These are phyloP conservation scores for Salix suchowensis DNA, from an alignment of 345 rosid species.

Conservation along the genomic window DNA sequence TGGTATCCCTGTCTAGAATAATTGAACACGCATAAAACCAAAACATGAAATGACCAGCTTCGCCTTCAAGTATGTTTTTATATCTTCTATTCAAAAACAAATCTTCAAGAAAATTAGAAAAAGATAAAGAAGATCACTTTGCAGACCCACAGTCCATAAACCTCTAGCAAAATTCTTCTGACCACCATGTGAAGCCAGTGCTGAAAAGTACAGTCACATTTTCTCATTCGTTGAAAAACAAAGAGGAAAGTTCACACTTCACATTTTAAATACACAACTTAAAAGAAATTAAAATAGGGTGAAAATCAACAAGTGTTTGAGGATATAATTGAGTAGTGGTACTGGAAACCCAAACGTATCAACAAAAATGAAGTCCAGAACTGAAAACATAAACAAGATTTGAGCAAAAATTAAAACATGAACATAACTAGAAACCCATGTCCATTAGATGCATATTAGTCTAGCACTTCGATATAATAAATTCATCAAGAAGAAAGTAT, in stretches of 20 bases:
- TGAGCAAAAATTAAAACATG: too few relatives aligned
- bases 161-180: constrained; percentile 11
- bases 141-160: constrained; percentile 12
- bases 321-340: too few relatives aligned
- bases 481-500: too few relatives aligned
- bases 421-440: background rate
- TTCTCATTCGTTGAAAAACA: background rate
- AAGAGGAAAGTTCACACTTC: background rate
- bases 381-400: too few relatives aligned
- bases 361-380: too few relatives aligned
- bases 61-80: background rate
- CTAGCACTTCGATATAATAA: too few relatives aligned
- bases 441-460: background rate
- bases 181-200: constrained; percentile 7
- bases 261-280: background rate
- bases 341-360: too few relatives aligned
- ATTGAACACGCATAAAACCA: constrained; percentile 18
- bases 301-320: too few relatives aligned
- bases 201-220: background rate
- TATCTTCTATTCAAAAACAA: constrained; percentile 2
- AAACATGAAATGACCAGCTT: constrained; percentile 14
- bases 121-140: background rate
- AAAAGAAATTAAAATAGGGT: too few relatives aligned
- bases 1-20: constrained; percentile 6
- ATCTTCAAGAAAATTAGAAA: background rate